Percentiles rank a stretch among this genome's conserved stretches.
Evolutionary conservation across 179 eudicot genomes (phyloP).

Genomic region (Silene coronaria): DNA sequence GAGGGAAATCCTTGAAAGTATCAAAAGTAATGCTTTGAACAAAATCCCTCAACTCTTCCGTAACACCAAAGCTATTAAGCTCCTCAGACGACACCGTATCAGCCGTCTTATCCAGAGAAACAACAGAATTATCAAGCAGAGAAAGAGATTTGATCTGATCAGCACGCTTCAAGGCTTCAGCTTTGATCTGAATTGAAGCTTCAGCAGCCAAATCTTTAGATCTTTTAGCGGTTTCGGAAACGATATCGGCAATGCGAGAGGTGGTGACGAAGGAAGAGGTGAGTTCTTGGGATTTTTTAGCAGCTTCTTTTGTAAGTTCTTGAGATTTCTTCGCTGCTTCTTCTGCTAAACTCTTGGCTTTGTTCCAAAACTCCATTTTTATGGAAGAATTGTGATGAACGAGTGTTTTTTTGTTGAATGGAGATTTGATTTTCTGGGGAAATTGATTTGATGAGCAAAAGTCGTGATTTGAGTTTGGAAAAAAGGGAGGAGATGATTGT

Average conservation of each 20-base stretch:
- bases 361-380: conserved; percentile 66
- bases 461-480: too few relatives aligned
- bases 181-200: conserved; percentile 49
- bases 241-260: conserved; percentile 44
- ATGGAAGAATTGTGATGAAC: not conserved
- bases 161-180: conserved; percentile 48
- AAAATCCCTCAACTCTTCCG: conserved; percentile 78
- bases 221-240: conserved; percentile 60
- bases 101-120: not conserved
- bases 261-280: conserved; percentile 34
- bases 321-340: conserved; percentile 58
- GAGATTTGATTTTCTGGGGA: not conserved
- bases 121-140: conserved; percentile 33
- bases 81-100: conserved; percentile 30
- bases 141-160: conserved; percentile 61
- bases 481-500: too few relatives aligned
- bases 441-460: not conserved
- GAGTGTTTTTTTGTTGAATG: too few relatives aligned
- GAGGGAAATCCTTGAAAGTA: conserved; percentile 78
- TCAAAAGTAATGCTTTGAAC: conserved; percentile 54
- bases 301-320: conserved; percentile 38
- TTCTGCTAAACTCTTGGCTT: conserved; percentile 68
- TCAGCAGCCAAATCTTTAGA: conserved; percentile 69
- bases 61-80: conserved; percentile 61
- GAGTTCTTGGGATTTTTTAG: conserved; percentile 46